These are phyloP conservation scores for Spencermartinsiella europaea DNA, from an alignment of 805 yeast species.

Conservation along the genomic window DNA sequence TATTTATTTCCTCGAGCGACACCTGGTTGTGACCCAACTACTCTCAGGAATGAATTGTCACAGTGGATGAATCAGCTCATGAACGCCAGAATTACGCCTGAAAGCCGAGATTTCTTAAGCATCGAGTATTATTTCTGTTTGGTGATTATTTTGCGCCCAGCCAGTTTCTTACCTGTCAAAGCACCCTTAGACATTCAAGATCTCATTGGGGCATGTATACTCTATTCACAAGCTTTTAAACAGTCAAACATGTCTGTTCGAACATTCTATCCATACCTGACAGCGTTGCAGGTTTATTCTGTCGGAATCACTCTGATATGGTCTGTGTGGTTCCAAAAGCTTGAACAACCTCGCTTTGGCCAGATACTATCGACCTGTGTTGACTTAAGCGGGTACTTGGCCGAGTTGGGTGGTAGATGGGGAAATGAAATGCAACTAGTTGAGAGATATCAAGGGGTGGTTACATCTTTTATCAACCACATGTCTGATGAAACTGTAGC, in stretches of 20 bases:
- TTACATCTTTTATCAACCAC: background rate
- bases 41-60: background rate
- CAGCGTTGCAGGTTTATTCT: background rate
- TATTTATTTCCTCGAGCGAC: background rate
- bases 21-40: background rate
- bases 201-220: background rate
- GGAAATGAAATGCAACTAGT: background rate
- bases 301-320: background rate
- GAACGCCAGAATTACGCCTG: background rate
- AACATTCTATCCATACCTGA: background rate
- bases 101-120: background rate
- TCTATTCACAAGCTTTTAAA: background rate
- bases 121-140: slow-evolving; percentile 6
- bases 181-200: background rate
- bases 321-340: background rate
- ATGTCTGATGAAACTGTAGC: background rate
- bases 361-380: background rate
- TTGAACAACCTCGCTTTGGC: background rate
- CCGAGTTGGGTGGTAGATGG: background rate
- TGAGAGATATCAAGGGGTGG: background rate
- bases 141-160: slow-evolving; percentile 33
- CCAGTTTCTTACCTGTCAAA: background rate
- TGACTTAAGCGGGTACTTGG: background rate
- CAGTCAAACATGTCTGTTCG: too few relatives aligned
- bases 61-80: slow-evolving; percentile 1